Evolutionary conservation across 768 basidiomycete genomes (phyloP).

Genomic region (Albatrellus ellisii): DNA sequence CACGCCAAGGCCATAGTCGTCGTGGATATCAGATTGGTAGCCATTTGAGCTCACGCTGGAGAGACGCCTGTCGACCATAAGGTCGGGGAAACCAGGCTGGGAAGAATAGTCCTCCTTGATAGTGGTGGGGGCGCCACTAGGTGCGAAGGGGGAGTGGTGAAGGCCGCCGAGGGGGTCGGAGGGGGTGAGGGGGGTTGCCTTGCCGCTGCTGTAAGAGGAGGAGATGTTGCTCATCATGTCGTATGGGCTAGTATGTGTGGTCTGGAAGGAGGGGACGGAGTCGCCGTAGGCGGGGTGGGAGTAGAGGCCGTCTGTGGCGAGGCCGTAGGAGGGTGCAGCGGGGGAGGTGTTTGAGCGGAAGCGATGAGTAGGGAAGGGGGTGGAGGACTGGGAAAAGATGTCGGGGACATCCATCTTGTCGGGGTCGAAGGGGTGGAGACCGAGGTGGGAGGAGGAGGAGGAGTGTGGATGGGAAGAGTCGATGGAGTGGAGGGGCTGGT

Average conservation of each 20-base stretch:
- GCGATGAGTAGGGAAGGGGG: slow-evolving; percentile 36
- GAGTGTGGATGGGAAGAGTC: slow-evolving; percentile 25
- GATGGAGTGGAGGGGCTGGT: slow-evolving; percentile 22
- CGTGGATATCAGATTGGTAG: slow-evolving; percentile 48
- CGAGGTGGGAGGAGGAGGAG: slow-evolving; percentile 15
- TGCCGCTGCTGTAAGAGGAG: slow-evolving; percentile 55
- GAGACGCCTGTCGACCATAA: slow-evolving; percentile 45
- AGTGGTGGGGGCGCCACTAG: slow-evolving; percentile 20
- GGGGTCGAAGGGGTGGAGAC: slow-evolving; percentile 28
- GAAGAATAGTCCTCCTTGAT: slow-evolving; percentile 39
- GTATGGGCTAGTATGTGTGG: slow-evolving; percentile 38
- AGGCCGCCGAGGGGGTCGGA: slow-evolving; percentile 47
- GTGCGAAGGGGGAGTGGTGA: slow-evolving; percentile 42
- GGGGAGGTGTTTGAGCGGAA: slow-evolving; percentile 66
- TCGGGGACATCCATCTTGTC: slow-evolving; percentile 46
- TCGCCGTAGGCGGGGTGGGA: slow-evolving; percentile 47
- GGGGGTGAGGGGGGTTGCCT: slow-evolving; percentile 65
- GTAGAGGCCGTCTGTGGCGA: slow-evolving; percentile 46
- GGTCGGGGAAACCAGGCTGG: slow-evolving; percentile 39
- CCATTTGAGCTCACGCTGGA: slow-evolving; percentile 29
- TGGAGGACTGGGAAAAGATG: slow-evolving; percentile 36
- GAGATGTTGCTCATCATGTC: slow-evolving; percentile 51
- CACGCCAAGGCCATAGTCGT: slow-evolving; percentile 43
- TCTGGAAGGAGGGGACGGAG: slow-evolving; percentile 42
- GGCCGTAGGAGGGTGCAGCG: slow-evolving; percentile 39